These are phyloP conservation scores for Helianthus annuus DNA, from an alignment of 129 eudicot species.

Conservation along the genomic window DNA sequence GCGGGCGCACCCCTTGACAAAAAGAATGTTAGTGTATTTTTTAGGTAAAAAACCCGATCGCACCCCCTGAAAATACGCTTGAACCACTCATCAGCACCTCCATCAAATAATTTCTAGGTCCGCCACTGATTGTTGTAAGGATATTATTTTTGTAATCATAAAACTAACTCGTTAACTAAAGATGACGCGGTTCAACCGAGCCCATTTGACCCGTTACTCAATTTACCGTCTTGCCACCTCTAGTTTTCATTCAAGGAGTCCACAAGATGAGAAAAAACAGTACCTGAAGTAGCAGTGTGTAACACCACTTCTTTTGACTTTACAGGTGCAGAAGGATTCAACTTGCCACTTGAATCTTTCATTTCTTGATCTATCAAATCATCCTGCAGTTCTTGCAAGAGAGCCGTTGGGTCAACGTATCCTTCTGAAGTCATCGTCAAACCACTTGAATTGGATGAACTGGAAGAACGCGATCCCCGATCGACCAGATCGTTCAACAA, in stretches of 20 bases:
- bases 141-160: too few species aligned
- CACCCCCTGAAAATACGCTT: too few species aligned
- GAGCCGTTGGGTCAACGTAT: slow-evolving; percentile 47
- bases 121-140: too few species aligned
- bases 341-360: slow-evolving; percentile 31
- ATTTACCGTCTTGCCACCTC: neutral
- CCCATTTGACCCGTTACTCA: neutral
- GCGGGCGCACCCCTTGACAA: too few species aligned
- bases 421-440: slow-evolving; percentile 56
- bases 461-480: too few species aligned
- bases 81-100: too few species aligned
- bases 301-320: slow-evolving; percentile 43
- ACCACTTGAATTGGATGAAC: neutral
- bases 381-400: slow-evolving; percentile 46
- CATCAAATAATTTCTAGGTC: too few species aligned
- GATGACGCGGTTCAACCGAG: neutral
- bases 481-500: slow-evolving; percentile 46
- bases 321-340: slow-evolving; percentile 28
- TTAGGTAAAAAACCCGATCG: too few species aligned
- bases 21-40: too few species aligned
- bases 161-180: too few species aligned
- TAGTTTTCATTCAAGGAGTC: neutral
- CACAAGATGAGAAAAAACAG: neutral
- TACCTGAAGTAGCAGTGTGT: slow-evolving; percentile 38
- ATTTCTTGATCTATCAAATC: slow-evolving; percentile 18